Evolutionary conservation across 805 yeast species (phyloP), one percentile per base, ranked within the genome.

Genomic region (Yarrowia sp.): DNA sequence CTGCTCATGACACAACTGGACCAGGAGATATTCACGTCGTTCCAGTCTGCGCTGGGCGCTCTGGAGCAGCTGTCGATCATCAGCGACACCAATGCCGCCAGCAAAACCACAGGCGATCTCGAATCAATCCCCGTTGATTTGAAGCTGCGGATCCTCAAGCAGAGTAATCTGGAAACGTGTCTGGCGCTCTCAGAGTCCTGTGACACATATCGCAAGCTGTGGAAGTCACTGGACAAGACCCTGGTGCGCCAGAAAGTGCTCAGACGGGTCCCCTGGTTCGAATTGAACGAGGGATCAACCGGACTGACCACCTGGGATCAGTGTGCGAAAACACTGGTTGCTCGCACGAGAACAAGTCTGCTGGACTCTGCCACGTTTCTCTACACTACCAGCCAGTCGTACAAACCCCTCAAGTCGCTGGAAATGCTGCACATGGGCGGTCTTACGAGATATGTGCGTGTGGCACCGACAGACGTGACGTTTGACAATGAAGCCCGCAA

Each of bases 201-300:
- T 15, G 10, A 8, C 12, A 14, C 50, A n/a, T 46, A 24, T 10
- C n/a, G 50, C 7, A 6, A 4, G 34, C 17, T 24, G 34, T 46
- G 50, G 50, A 9, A 24, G 34, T 24, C 50, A 4, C 17, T 46
- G 34, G 50, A 46, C 17, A 14, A 24, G 34, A 24, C 19, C 10
- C 34, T 24, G 34, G 50, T 46, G 17, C 50, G 50, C 3, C 34
- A 46, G 15, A 46, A 46, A 7, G 50, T 46, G 50, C 50, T 24
- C 13, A 14, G n/a, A 7, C 50, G 50, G 3, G 50, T 46, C 3
- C 50, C 50, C 1, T 46, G 50, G 50, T 46, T 46, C 34, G 17
- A 24, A 15, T 9, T 46, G 34, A 24, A 46, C 34, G 50, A 46
- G n/a, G 34, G 33, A 20, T 44, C 49, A 13, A 44, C 50, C 0